These are phyloP conservation scores for Lonicera japonica DNA, from an alignment of 129 eudicot species.

Conservation along the genomic window DNA sequence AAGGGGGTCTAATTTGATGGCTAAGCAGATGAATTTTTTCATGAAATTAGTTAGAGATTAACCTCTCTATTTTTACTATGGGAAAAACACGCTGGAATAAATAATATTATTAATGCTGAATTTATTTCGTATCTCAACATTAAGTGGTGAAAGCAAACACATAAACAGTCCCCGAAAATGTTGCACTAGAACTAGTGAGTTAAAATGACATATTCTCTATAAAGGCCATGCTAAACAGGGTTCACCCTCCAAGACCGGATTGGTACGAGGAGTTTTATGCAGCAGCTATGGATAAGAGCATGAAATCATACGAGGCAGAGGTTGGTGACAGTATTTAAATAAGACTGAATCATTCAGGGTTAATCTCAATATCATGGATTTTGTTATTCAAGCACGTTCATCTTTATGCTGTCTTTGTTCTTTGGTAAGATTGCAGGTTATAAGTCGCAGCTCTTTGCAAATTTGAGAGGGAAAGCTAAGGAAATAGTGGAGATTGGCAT, in stretches of 20 bases:
- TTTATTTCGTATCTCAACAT: too few relatives aligned
- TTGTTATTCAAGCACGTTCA: background rate
- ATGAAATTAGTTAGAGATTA: too few relatives aligned
- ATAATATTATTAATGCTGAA: too few relatives aligned
- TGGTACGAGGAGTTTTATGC: conserved; percentile 97
- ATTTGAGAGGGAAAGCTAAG: conserved; percentile 51
- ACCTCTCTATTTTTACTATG: too few relatives aligned
- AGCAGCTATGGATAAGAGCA: conserved; percentile 45
- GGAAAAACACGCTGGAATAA: too few relatives aligned
- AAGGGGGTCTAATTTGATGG: too few relatives aligned
- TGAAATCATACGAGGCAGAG: conserved; percentile 77
- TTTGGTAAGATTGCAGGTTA: conserved; percentile 72
- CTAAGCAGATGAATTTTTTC: too few relatives aligned
- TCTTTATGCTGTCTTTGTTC: conserved; percentile 16
- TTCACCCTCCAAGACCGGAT: conserved; percentile 89
- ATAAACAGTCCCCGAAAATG: background rate
- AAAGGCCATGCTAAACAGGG: conserved; percentile 58
- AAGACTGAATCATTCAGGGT: conserved; percentile 1
- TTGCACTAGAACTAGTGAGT: background rate
- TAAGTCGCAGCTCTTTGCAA: conserved; percentile 60
- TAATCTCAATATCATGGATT: too few relatives aligned
- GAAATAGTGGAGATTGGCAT: conserved; percentile 74
- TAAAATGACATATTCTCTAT: conserved; percentile 1
- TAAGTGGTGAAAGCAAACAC: too few relatives aligned
- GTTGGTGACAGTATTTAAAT: conserved; percentile 33